Evolutionary conservation across 225 moss, liverwort and hornwort species (phyloP).

Genomic region (Neckera pumila): DNA sequence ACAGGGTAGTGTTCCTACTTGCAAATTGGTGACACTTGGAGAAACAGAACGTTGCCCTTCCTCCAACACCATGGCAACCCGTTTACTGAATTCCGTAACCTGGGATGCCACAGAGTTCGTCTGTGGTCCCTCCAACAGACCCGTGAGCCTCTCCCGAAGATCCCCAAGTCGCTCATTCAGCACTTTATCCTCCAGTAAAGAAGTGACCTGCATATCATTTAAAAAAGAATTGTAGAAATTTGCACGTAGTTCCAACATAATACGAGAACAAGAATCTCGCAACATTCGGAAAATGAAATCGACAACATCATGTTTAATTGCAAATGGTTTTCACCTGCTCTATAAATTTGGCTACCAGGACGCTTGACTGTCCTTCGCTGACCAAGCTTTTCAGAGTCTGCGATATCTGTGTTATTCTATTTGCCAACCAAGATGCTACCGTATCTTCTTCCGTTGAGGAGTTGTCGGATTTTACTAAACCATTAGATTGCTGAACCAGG

Average conservation of each 20-base stretch:
- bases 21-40: conserved; percentile 71
- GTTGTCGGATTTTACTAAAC: conserved; percentile 11
- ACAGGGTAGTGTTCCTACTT: conserved; percentile 17
- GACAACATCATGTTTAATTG: not conserved
- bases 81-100: conserved; percentile 71
- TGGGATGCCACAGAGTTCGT: conserved; percentile 53
- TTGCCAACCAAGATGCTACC: conserved; percentile 42
- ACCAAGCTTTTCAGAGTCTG: conserved; percentile 48
- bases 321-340: conserved; percentile 40
- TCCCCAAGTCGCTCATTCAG: conserved; percentile 49
- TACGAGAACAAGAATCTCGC: not conserved
- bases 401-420: conserved; percentile 42
- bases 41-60: conserved; percentile 83
- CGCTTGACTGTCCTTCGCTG: conserved; percentile 51
- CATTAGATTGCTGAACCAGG: conserved; percentile 15
- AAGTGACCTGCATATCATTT: conserved; percentile 30
- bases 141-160: conserved; percentile 51
- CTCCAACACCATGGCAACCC: conserved; percentile 58
- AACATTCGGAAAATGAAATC: not conserved
- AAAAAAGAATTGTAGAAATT: not conserved
- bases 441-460: conserved; percentile 15
- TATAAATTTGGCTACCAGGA: conserved; percentile 57
- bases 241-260: not conserved
- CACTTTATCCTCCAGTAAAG: conserved; percentile 48
- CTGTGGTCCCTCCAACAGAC: conserved; percentile 60